Evolutionary conservation across 1,284 basidiomycete species (phyloP), one percentile per base, ranked within the genome.

Genomic region (Cerrena zonata): DNA sequence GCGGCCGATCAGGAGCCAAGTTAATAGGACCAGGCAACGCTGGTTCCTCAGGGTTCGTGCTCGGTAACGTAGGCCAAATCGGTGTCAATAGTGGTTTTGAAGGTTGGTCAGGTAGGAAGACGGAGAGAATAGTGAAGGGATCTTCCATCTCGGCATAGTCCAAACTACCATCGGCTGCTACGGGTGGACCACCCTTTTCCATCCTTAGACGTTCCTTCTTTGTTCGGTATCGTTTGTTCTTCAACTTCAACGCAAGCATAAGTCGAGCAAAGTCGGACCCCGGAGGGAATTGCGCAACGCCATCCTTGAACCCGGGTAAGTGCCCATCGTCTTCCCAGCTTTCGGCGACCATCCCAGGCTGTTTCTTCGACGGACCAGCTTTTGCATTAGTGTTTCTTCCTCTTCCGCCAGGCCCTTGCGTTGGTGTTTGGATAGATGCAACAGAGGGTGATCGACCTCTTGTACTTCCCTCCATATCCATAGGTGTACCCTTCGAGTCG

Each of bases 81-180:
- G 84, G 77, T 2, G 72, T 69, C 11, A 89, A 67, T 38, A 71
- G 71, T 3, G 84, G 85, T 25, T 76, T 71, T 21, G 73, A 65
- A 10, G 61, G 71, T 1, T 74, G 71, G 12, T 86, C 80, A 3
- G 83, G 83, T 13, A 78, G 79, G 44, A 89, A 72, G 30, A 71
- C 69, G 13, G 78, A 82, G 2, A 89, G 71, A 0, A 85, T 65
- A 5, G 81, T 76, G 63, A 87, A 89, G 1, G 86, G 85, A 54
- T 88, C 84, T 62, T 89, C 87, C 77, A 89, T 86, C 89, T 53
- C 11, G 56, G 48, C 48, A 58, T 87, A 89, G 63, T 87, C 80
- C 25, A 89, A 68, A 65, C 86, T 89, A 21, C 87, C 87, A 58
- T 89, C 86, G 12, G 78, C 60, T 5, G 72, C 71, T 22, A 74